phyloP scores from a whole-genome alignment of 1,284 basidiomycete genomes.

The Cystobasidium slooffiae region DNA sequence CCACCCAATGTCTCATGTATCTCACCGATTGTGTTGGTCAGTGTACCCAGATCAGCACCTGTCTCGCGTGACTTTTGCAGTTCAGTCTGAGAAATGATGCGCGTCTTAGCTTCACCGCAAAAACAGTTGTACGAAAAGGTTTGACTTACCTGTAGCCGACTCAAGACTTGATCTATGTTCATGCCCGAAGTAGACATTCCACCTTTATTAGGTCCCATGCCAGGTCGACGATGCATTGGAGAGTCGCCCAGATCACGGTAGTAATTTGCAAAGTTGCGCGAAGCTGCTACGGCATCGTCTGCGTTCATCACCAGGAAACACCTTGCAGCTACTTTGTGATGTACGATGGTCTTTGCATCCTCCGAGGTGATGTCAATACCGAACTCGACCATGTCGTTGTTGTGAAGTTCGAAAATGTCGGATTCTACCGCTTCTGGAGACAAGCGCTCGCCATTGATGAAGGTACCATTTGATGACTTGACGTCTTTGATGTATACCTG shows the following conservation, averaged over 20 bases:
- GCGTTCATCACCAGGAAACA: conserved; percentile 85
- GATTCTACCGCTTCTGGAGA: conserved; percentile 89
- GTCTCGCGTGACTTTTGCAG: conserved; percentile 93
- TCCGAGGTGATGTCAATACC: conserved; percentile 99
- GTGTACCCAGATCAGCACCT: conserved; percentile 79
- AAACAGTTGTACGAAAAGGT: background rate
- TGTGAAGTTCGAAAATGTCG: conserved; percentile 90
- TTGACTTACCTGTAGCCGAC: conserved; percentile 59
- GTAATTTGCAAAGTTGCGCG: conserved; percentile 51
- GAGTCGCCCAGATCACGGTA: conserved; percentile 49
- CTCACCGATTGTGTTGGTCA: conserved; percentile 83
- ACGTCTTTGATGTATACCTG: conserved; percentile 98
- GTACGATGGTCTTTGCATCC: conserved; percentile 96
- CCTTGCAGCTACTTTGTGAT: conserved; percentile 96
- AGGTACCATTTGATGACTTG: conserved; percentile 97
- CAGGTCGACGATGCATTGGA: conserved; percentile 41
- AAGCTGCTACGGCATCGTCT: conserved; percentile 67
- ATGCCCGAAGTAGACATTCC: conserved; percentile 46
- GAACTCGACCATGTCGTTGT: conserved; percentile 94
- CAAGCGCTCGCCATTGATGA: conserved; percentile 93
- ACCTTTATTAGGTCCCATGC: conserved; percentile 9
- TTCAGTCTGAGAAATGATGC: conserved; percentile 67
- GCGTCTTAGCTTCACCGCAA: conserved; percentile 53
- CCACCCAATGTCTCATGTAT: conserved; percentile 92
- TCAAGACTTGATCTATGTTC: conserved; percentile 61